Evolutionary conservation across 2,329 filamentous ascomycete genomes (phyloP).

Genomic region (Blastomyces silverae): DNA sequence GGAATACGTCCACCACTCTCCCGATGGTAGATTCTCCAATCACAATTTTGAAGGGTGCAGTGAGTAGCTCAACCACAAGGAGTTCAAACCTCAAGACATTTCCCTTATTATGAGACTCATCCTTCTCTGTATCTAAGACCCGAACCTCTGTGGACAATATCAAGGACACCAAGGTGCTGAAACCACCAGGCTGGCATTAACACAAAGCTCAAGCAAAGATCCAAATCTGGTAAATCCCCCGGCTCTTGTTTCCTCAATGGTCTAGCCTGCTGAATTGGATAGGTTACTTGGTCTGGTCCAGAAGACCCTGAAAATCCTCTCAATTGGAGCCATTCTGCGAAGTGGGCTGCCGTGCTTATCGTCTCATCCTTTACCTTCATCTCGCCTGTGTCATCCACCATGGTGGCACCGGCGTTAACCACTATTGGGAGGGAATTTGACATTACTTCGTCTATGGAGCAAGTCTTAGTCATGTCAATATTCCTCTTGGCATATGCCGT

Average conservation of each 20-base stretch:
- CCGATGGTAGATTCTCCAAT: neutral
- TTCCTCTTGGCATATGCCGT: slow-evolving; percentile 52
- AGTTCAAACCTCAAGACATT: neutral
- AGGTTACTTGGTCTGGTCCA: slow-evolving; percentile 48
- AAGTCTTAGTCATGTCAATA: slow-evolving; percentile 48
- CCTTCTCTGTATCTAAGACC: neutral
- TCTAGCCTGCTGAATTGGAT: neutral
- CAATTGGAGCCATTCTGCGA: slow-evolving; percentile 52
- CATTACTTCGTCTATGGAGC: slow-evolving; percentile 43
- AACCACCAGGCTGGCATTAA: neutral
- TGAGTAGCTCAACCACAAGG: neutral
- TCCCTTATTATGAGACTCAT: neutral
- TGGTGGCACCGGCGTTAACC: slow-evolving; percentile 49
- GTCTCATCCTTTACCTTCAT: slow-evolving; percentile 56
- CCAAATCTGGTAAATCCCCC: slow-evolving; percentile 11
- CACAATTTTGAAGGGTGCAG: neutral
- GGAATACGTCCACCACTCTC: neutral
- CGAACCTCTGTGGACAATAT: neutral
- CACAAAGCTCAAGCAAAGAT: slow-evolving; percentile 10
- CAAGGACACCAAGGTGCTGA: neutral
- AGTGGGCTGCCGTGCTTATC: slow-evolving; percentile 53
- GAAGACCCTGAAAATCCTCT: slow-evolving; percentile 45
- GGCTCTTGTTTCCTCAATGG: neutral
- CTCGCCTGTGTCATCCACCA: slow-evolving; percentile 57
- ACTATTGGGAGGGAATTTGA: slow-evolving; percentile 50